A percentile compares a stretch with the other conserved stretches of the same genome.
Evolutionary conservation across 805 yeast species (phyloP).

Genomic region (Hanseniaspora valbyensis): DNA sequence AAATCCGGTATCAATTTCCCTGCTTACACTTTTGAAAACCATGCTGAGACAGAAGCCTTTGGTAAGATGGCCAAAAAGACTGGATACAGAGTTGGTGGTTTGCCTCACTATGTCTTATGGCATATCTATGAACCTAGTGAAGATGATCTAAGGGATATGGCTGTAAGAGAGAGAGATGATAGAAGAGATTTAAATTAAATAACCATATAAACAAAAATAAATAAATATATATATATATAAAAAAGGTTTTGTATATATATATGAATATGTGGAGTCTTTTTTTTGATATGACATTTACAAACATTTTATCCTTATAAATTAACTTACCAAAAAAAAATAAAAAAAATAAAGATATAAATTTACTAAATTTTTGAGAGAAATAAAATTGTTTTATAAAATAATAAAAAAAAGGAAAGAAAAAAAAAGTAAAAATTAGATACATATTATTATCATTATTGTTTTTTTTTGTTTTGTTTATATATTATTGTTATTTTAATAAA

Average conservation of each 20-base stretch:
- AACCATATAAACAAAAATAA: no score
- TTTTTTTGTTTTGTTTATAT: constrained; percentile 34
- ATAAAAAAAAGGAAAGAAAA: background rate
- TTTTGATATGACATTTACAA: no score
- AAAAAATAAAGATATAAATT: no score
- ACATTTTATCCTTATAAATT: no score
- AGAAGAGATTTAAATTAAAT: constrained; percentile 42
- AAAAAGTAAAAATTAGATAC: constrained; percentile 7
- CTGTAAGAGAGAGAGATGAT: constrained; percentile 54
- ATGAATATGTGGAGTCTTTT: background rate
- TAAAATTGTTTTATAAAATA: background rate
- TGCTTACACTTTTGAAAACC: constrained; percentile 71
- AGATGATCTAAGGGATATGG: constrained; percentile 63
- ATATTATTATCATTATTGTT: constrained; percentile 16
- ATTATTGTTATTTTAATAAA: background rate
- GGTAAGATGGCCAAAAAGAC: constrained; percentile 69
- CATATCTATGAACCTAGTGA: constrained; percentile 84
- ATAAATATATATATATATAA: background rate
- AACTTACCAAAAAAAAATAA: no score
- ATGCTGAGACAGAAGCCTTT: constrained; percentile 81
- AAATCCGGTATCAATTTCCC: constrained; percentile 76
- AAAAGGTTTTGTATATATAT: background rate
- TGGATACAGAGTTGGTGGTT: constrained; percentile 77
- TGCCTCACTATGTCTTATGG: constrained; percentile 85
- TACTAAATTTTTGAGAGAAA: no score